Evolutionary conservation across 2,329 filamentous ascomycete genomes (phyloP).

Genomic region (Periconia digitata): DNA sequence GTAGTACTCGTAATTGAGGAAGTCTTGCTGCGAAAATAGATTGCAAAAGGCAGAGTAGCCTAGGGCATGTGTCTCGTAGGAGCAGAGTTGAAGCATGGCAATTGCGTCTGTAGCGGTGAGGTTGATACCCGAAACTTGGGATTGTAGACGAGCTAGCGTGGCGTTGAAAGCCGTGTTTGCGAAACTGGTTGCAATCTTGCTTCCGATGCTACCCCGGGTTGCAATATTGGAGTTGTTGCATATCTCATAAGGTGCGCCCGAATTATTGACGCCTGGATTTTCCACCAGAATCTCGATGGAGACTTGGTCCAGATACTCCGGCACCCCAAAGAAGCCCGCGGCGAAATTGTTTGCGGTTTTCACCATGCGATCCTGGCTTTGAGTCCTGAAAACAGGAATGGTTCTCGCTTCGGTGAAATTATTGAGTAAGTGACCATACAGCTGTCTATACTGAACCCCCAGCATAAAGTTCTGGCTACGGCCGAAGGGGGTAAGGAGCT

Average conservation of each 20-base stretch:
- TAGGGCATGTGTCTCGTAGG: conserved; percentile 40
- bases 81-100: conserved; percentile 45
- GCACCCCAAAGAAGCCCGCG: conserved; percentile 36
- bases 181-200: conserved; percentile 22
- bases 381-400: conserved; percentile 42
- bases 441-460: conserved; percentile 44
- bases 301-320: conserved; percentile 30
- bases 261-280: conserved; percentile 27
- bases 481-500: conserved; percentile 33
- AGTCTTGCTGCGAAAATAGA: conserved; percentile 48
- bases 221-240: conserved; percentile 34
- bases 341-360: conserved; percentile 37
- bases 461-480: conserved; percentile 45
- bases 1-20: conserved; percentile 49
- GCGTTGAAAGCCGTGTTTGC: conserved; percentile 30
- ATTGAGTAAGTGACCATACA: conserved; percentile 48
- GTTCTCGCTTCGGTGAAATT: conserved; percentile 44
- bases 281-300: conserved; percentile 35
- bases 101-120: conserved; percentile 40
- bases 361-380: conserved; percentile 36
- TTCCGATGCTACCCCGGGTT: conserved; percentile 29
- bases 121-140: conserved; percentile 26
- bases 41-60: conserved; percentile 48
- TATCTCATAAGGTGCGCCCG: conserved; percentile 30
- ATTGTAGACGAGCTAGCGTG: conserved; percentile 30